Conservation (phyloP, 1,284 basidiomycete species). For the Marasmius tenuissimus region DNA sequence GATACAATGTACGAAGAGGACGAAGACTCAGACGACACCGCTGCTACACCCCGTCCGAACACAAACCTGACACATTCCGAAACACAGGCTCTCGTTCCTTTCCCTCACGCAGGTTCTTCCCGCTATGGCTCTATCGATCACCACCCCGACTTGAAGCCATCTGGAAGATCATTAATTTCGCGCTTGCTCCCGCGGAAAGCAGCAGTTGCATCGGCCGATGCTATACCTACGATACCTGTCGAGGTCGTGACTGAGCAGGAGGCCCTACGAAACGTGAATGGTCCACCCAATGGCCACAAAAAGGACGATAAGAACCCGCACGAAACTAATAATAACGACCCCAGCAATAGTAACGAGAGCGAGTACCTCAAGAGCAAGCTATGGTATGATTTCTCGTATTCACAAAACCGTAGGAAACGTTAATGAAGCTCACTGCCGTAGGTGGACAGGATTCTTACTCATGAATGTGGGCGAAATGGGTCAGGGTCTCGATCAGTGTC, state of each 20-base stretch:
- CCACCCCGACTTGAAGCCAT: slow-evolving; percentile 6
- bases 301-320: not conserved
- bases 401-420: not conserved
- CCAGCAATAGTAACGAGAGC: slow-evolving; percentile 42
- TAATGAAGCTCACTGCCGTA: slow-evolving; percentile 23
- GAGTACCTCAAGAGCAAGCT: slow-evolving; percentile 82
- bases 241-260: slow-evolving; percentile 8
- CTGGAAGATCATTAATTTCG: slow-evolving; percentile 19
- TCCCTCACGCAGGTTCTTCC: slow-evolving; percentile 15
- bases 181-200: slow-evolving; percentile 18
- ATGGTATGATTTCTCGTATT: slow-evolving; percentile 51
- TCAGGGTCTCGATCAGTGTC: slow-evolving; percentile 79
- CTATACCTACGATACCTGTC: slow-evolving; percentile 5
- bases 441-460: slow-evolving; percentile 89
- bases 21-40: slow-evolving; percentile 10
- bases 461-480: slow-evolving; percentile 93
- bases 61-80: slow-evolving; percentile 16
- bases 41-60: not conserved
- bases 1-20: slow-evolving; percentile 21
- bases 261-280: not conserved
- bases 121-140: slow-evolving; percentile 22
- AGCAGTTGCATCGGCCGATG: not conserved
- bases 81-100: slow-evolving; percentile 26
- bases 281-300: not conserved
- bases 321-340: slow-evolving; percentile 22